A percentile compares a stretch with the other conserved stretches of the same genome.
Evolutionary conservation across 441 rosid species (phyloP).

Genomic region (Pelargonium australe): DNA sequence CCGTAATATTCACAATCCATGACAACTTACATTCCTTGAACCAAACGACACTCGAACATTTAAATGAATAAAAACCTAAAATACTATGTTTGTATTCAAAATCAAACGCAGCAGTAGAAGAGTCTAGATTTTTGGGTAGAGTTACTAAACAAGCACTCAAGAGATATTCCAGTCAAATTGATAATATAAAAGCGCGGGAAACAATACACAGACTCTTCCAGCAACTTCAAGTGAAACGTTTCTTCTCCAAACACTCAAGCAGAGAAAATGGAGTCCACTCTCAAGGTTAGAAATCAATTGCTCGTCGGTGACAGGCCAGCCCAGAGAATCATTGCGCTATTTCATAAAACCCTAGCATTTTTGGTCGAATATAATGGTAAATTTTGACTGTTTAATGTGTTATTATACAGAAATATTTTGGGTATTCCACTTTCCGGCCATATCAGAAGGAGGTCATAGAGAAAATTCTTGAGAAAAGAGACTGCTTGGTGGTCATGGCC

Average conservation of each 20-base stretch:
- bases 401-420: slow-evolving; percentile 30
- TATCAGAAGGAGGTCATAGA: slow-evolving; percentile 43
- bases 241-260: neutral
- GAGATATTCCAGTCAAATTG: neutral
- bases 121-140: too few relatives aligned
- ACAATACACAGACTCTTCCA: neutral
- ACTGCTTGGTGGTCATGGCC: slow-evolving; percentile 50
- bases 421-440: slow-evolving; percentile 35
- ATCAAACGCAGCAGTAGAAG: too few relatives aligned
- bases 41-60: too few relatives aligned
- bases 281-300: neutral
- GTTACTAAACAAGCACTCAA: too few relatives aligned
- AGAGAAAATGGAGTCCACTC: slow-evolving; percentile 5
- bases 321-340: too few relatives aligned
- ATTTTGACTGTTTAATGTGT: neutral
- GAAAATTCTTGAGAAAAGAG: slow-evolving; percentile 28
- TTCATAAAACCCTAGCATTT: too few relatives aligned
- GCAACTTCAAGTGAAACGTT: neutral
- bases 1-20: too few relatives aligned
- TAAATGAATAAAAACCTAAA: too few relatives aligned
- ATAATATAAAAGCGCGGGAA: slow-evolving; percentile 4
- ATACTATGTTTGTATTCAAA: too few relatives aligned
- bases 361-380: neutral
- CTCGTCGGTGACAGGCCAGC: neutral
- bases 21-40: too few relatives aligned